Evolutionary conservation across 495 filamentous ascomycete species (phyloP).

Genomic region (Penicillium coprophilum): DNA sequence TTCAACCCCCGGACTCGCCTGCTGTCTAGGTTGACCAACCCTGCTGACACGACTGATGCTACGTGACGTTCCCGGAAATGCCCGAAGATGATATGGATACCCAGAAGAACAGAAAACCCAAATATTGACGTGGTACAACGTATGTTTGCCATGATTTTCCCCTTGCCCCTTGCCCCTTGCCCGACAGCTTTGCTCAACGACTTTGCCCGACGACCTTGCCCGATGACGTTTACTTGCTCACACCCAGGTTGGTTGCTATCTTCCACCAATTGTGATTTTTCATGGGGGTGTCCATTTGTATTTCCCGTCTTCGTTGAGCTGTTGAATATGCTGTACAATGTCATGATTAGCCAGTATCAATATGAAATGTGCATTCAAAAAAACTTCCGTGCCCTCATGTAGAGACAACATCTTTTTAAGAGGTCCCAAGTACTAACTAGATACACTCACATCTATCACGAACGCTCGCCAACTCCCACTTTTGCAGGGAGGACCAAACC

Average conservation of each 20-base stretch:
- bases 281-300: background rate
- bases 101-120: background rate
- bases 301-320: conserved; percentile 4
- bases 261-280: background rate
- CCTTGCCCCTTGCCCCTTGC: too few species aligned
- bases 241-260: conserved; percentile 2
- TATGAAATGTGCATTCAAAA: conserved; percentile 10
- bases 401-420: too few species aligned
- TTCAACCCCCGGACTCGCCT: background rate
- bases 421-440: background rate
- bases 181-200: too few species aligned
- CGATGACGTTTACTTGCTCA: conserved; percentile 4
- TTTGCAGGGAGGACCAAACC: too few species aligned
- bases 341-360: conserved; percentile 19
- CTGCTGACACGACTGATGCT: background rate
- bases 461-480: background rate
- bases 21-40: background rate
- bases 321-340: conserved; percentile 17
- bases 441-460: background rate
- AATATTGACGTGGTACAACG: conserved; percentile 6
- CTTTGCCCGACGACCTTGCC: background rate
- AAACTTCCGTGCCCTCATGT: background rate
- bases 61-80: background rate
- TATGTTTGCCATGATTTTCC: conserved; percentile 3
- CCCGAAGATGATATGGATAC: conserved; percentile 1